Base-by-base conservation (phyloP, 768 basidiomycete species). In the Coprinopsis cinerea region DNA sequence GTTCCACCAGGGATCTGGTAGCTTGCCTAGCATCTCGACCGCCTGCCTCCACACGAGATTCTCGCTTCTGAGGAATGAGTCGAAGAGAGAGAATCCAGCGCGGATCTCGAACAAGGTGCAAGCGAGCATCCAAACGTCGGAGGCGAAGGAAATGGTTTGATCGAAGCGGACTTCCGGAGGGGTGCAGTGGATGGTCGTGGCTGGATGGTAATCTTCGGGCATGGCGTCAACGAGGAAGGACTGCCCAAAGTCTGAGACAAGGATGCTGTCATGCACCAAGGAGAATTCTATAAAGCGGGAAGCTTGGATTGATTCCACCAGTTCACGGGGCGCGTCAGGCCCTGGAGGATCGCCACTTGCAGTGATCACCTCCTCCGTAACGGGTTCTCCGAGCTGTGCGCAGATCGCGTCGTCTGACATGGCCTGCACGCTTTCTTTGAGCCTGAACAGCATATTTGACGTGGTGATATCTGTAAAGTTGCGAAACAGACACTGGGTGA, bases 41-140 rank as follows among this genome's bases (percentile, higher is more conserved):
- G 48, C 67, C 58, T 71, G 57, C 48, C 49, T 66, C 52, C 70
- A 62, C 23, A 72, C 58, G 13, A 58, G 54, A 2, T 27, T 46
- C 34, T 64, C 60, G 48, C 60, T 55, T 11, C 63, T 59, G 2
- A 72, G 50, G 51, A 70, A 69, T 9, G 67, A 18, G 7, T 71
- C 70, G 49, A 73, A 74, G 42, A 74, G 68, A 22, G 72, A 49
- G 32, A 54, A 64, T 3, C 72, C 71, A 23, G 72, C 67, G 17
- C 71, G 65, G 48, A 73, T 69, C 57, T 73, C 66, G 52, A 70
- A 75, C 52, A 74, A 66, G 41, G 63, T 51, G 54, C 74, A 75
- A 49, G 53, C 73, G 17, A 75, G 58, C 2, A 64, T 57, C 73
- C 74, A 74, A 27, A 74, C 53, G 52, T 74, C 71, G 11, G 73